These are phyloP conservation scores for Shiraia sp. DNA, from an alignment of 2,329 filamentous ascomycete species.

Conservation along the genomic window DNA sequence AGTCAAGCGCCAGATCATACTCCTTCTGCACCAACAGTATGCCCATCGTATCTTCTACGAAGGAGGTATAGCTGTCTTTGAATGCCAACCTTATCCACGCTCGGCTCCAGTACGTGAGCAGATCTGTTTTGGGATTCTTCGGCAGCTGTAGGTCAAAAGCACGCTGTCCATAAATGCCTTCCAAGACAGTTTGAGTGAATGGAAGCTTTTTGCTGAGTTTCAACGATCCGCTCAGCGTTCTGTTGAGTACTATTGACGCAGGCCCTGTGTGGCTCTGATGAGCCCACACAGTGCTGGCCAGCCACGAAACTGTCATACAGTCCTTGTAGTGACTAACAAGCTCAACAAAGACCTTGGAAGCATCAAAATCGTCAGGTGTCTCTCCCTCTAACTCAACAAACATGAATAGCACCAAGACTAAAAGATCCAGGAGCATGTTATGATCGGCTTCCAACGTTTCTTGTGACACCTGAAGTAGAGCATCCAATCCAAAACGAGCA, in stretches of 20 bases:
- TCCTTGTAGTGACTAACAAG: slow-evolving; percentile 55
- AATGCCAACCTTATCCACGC: slow-evolving; percentile 49
- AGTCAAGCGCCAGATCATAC: slow-evolving; percentile 60
- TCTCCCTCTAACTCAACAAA: slow-evolving; percentile 68
- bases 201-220: slow-evolving; percentile 33
- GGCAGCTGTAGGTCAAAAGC: slow-evolving; percentile 40
- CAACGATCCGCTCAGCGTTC: slow-evolving; percentile 26
- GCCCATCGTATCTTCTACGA: slow-evolving; percentile 49
- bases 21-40: slow-evolving; percentile 50
- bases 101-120: slow-evolving; percentile 52
- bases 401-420: slow-evolving; percentile 84
- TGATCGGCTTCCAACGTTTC: slow-evolving; percentile 76
- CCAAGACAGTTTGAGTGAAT: slow-evolving; percentile 42
- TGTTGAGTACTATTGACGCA: slow-evolving; percentile 29
- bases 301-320: slow-evolving; percentile 40
- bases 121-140: slow-evolving; percentile 25
- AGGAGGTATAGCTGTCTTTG: slow-evolving; percentile 41
- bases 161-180: slow-evolving; percentile 36
- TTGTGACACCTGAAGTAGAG: slow-evolving; percentile 75
- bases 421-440: slow-evolving; percentile 76
- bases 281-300: slow-evolving; percentile 39
- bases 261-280: slow-evolving; percentile 34
- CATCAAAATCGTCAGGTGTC: slow-evolving; percentile 68
- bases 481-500: slow-evolving; percentile 75
- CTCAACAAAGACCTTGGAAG: slow-evolving; percentile 63